Percentiles rank a stretch among this genome's conserved stretches.
Evolutionary conservation across 148 eudicot genomes (phyloP).

Genomic region (Camellia japonica): DNA sequence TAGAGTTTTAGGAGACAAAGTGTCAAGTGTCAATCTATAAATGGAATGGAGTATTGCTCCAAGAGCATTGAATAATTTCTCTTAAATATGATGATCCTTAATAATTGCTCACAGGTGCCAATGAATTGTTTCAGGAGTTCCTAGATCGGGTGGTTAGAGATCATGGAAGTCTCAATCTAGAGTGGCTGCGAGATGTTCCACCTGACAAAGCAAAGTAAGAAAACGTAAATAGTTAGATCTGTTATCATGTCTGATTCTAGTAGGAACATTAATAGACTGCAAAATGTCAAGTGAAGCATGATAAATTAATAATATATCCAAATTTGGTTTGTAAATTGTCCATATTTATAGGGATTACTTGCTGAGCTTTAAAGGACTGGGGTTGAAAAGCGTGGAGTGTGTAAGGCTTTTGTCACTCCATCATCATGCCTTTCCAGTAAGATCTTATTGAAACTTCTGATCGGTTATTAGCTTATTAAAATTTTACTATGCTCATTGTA

Average conservation of each 20-base stretch:
- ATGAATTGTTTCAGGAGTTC: slow-evolving; percentile 43
- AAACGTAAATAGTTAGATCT: neutral
- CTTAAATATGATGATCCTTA: neutral
- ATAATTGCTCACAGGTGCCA: neutral
- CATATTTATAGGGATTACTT: slow-evolving; percentile 56
- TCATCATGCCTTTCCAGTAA: slow-evolving; percentile 84
- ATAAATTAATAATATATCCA: no score
- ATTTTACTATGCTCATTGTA: neutral
- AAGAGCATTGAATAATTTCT: no score
- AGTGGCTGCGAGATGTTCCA: slow-evolving; percentile 76
- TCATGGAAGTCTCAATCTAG: slow-evolving; percentile 72
- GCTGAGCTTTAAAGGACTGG: slow-evolving; percentile 70
- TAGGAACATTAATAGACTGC: neutral
- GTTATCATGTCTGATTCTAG: neutral
- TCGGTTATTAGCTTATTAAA: neutral
- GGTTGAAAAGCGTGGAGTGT: slow-evolving; percentile 88
- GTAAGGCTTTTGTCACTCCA: slow-evolving; percentile 67
- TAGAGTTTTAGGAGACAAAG: no score
- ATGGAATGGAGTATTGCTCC: no score
- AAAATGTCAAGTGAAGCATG: neutral
- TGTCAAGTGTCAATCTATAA: no score
- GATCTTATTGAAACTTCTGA: slow-evolving; percentile 7
- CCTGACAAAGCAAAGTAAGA: slow-evolving; percentile 65
- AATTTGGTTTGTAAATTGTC: neutral
- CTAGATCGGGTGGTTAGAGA: slow-evolving; percentile 55